These are phyloP conservation scores for Chamaenerion angustifolium DNA, from an alignment of 345 rosid genomes.

Conservation along the genomic window DNA sequence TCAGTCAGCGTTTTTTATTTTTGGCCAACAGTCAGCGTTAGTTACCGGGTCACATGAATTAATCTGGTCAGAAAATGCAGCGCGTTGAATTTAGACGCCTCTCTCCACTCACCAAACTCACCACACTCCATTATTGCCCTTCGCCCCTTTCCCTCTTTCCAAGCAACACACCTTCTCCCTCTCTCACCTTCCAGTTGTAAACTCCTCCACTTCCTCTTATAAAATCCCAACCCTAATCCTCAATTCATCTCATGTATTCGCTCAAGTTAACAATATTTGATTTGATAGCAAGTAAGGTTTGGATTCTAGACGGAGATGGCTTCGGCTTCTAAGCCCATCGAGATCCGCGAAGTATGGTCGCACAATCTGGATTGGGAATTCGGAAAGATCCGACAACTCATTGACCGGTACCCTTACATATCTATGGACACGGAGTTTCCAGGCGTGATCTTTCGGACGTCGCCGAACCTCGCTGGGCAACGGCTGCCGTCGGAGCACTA, in stretches of 20 bases:
- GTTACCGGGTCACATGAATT: no score
- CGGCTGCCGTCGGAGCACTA: constrained; percentile 41
- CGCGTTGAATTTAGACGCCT: constrained; percentile 7
- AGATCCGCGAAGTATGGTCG: constrained; percentile 63
- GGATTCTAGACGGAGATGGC: no score
- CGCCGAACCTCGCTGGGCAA: constrained; percentile 12
- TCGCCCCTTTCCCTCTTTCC: no score
- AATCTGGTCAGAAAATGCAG: neutral
- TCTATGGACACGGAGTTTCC: constrained; percentile 90
- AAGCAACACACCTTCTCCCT: neutral
- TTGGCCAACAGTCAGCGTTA: no score
- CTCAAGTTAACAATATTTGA: no score
- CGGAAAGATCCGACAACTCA: constrained; percentile 27
- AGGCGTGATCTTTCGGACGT: constrained; percentile 37
- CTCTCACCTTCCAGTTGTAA: constrained; percentile 1
- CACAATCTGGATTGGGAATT: constrained; percentile 53
- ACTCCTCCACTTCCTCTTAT: neutral
- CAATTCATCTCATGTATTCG: no score
- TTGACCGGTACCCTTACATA: constrained; percentile 43
- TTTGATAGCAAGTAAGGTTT: no score
- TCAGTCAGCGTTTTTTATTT: no score
- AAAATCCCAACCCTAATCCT: no score
- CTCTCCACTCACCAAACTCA: no score
- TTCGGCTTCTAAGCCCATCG: constrained; percentile 3
- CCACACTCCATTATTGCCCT: neutral